Percentiles rank a stretch among this genome's conserved stretches.
Evolutionary conservation across 1,139 yeast species (phyloP).

Genomic region (Zygoascus hellenicus): DNA sequence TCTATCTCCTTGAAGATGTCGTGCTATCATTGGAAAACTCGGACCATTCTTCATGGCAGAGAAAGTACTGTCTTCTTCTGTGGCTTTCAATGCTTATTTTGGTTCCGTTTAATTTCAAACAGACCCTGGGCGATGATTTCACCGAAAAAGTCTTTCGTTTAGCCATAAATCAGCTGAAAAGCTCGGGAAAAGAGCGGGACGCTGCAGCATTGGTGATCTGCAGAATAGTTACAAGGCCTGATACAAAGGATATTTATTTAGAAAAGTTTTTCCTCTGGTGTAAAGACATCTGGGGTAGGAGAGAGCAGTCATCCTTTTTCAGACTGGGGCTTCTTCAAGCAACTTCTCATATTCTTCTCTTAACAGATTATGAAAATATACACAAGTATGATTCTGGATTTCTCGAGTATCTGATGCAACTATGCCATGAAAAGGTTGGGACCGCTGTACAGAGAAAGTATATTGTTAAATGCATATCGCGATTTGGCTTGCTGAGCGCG

Average conservation of each 20-base stretch:
- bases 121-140: conserved; percentile 29
- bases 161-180: conserved; percentile 34
- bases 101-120: conserved; percentile 57
- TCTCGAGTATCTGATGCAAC: conserved; percentile 15
- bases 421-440: conserved; percentile 1
- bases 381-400: conserved; percentile 2
- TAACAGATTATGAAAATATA: conserved; percentile 8
- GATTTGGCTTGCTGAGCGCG: conserved; percentile 29
- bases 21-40: conserved; percentile 17
- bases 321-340: conserved; percentile 25
- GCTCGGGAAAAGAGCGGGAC: conserved; percentile 46
- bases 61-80: conserved; percentile 51
- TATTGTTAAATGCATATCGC: conserved; percentile 36
- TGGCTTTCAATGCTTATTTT: conserved; percentile 69
- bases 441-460: conserved; percentile 19
- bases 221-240: conserved; percentile 39
- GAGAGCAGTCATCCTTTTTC: conserved; percentile 12
- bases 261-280: conserved; percentile 18
- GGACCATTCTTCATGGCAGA: conserved; percentile 44
- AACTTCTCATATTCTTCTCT: conserved; percentile 18
- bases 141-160: conserved; percentile 33
- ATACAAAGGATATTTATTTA: conserved; percentile 23
- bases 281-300: conserved; percentile 3
- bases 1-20: conserved; percentile 40
- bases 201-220: conserved; percentile 42